These are phyloP conservation scores for Phyllosticta citrichinensis DNA, from an alignment of 2,329 filamentous ascomycete genomes.

Conservation along the genomic window DNA sequence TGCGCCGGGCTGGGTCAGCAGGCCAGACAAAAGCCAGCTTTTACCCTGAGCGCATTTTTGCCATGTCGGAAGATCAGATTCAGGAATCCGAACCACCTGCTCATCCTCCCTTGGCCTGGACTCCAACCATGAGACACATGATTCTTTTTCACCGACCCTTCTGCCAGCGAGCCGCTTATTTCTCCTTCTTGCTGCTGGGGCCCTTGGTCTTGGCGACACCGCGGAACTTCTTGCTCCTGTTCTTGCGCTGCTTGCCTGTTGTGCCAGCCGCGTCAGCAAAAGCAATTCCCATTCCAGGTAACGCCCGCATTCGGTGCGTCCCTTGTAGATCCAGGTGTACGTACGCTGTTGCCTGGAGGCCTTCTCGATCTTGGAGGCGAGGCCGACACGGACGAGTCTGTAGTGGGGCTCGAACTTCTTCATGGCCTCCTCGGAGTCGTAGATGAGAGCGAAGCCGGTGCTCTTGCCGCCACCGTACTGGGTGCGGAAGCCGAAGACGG, in stretches of 20 bases:
- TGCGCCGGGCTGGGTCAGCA: constrained; percentile 10
- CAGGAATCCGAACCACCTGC: constrained; percentile 4
- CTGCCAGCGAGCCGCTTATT: constrained; percentile 24
- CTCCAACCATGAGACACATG: constrained; percentile 6
- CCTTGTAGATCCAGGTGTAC: constrained; percentile 35
- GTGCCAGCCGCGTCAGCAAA: constrained; percentile 20
- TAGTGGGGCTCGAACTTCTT: constrained; percentile 99
- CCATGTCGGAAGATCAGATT: constrained; percentile 2
- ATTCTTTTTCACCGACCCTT: constrained; percentile 10
- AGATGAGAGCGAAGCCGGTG: constrained; percentile 96
- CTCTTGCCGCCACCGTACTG: constrained; percentile 99
- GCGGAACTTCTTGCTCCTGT: constrained; percentile 96
- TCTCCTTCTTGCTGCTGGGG: constrained; percentile 63
- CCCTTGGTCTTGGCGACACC: constrained; percentile 98
- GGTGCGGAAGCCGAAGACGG: constrained; percentile 95
- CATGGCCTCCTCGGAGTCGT: constrained; percentile 95
- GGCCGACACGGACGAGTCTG: constrained; percentile 87
- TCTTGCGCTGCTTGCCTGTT: constrained; percentile 99
- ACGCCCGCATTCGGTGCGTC: neutral
- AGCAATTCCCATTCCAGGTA: neutral
- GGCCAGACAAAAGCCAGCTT: constrained; percentile 10
- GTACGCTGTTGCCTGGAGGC: constrained; percentile 97
- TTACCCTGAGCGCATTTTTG: constrained; percentile 6
- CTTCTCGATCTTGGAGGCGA: constrained; percentile 92
- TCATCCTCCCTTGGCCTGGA: constrained; percentile 8